Conservation (phyloP, 352 stramenopile species). For the Phytophthora sojae region DNA sequence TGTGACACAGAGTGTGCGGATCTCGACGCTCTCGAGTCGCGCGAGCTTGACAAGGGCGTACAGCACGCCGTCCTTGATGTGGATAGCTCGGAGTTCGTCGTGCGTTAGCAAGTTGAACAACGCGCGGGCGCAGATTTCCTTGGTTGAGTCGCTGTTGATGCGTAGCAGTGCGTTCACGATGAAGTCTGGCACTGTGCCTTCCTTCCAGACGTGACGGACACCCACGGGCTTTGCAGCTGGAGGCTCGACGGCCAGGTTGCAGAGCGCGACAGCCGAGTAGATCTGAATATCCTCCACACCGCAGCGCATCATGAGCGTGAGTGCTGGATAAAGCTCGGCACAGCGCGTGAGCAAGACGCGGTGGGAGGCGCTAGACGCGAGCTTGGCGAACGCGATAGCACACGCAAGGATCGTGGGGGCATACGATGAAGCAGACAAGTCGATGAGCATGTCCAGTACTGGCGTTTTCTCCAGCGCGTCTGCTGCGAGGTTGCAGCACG, state of each 20-base stretch:
- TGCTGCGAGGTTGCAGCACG: constrained; percentile 79
- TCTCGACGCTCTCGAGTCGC: constrained; percentile 83
- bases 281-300: constrained; percentile 90
- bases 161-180: constrained; percentile 90
- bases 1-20: constrained; percentile 78
- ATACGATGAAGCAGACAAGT: constrained; percentile 69
- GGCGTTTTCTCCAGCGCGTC: constrained; percentile 77
- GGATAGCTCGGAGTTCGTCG: constrained; percentile 76
- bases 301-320: constrained; percentile 91
- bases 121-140: constrained; percentile 86
- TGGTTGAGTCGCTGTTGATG: constrained; percentile 91
- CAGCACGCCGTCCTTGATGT: constrained; percentile 88
- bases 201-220: constrained; percentile 82
- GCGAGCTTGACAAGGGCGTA: constrained; percentile 91
- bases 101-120: constrained; percentile 90
- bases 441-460: constrained; percentile 81
- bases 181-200: constrained; percentile 89
- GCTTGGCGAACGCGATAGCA: constrained; percentile 80
- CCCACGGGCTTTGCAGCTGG: constrained; percentile 48
- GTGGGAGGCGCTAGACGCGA: constrained; percentile 67
- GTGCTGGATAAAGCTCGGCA: constrained; percentile 73
- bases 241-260: constrained; percentile 82
- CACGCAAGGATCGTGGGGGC: constrained; percentile 76
- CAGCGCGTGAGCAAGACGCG: constrained; percentile 70
- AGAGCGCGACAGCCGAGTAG: constrained; percentile 88